Base-by-base conservation (phyloP, 2,329 filamentous ascomycete genomes). In the Exserohilum turcica region DNA sequence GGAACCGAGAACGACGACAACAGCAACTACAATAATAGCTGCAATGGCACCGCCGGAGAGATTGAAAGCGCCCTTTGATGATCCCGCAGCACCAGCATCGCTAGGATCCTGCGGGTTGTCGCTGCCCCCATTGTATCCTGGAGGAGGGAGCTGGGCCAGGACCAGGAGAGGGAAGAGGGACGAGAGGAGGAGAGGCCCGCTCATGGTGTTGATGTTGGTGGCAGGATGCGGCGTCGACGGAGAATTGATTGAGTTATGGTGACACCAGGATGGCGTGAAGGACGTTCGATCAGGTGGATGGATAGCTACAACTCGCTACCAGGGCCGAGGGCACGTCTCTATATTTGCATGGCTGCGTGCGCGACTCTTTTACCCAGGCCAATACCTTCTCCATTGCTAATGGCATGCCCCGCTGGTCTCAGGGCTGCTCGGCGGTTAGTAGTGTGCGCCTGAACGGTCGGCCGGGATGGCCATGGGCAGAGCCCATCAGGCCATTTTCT, bases 21-120 rank as follows among this genome's bases (percentile, higher is more conserved):
- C 85, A 8, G 84, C 84, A 5, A 91, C 88, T 3, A 91, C 83
- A 10, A 91, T 86, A 61, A 94, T 91, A 42, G 89, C 89, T 52
- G 90, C 81, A 65, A 92, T 78, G 12, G 83, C 90, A 16, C 87
- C 88, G 32, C 80, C 84, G 2, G 88, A 90, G 18, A 94, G 75
- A 32, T 79, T 79, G 61, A 89, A 81, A 13, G 82, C 84, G 5
- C 84, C 82, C 18, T 80, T 79, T 56, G 81, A 83, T 13, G 80
- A 74, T 15, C 90, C 89, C 32, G 84, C 82, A 13, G 89, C 89
- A 19, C 90, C 90, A 29, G 83, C 82, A 56, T 70, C 70, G 48
- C 61, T 66, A 12, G 71, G 70, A 42, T 73, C 64, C 33, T 64
- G 59, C 13, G 70, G 70, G 49, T 72, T 73, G 56, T 74, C 72